phyloP scores from a whole-genome alignment of 768 basidiomycete genomes.

The Leccinum disarticulatum region DNA sequence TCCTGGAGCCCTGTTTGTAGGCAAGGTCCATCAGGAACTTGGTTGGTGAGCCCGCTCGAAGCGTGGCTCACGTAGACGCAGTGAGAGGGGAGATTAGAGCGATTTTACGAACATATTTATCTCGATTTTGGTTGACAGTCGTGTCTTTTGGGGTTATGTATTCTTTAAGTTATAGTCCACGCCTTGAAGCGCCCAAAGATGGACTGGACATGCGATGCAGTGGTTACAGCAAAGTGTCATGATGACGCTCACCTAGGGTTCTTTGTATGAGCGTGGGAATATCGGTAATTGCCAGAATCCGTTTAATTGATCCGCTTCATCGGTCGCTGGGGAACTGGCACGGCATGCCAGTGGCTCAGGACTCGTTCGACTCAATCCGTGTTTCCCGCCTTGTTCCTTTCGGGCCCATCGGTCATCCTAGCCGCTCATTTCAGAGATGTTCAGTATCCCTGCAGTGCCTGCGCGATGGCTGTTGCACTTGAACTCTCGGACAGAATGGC shows the following conservation, averaged over 20 bases:
- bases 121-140: neutral
- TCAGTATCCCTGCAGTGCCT: neutral
- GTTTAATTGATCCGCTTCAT: neutral
- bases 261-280: neutral
- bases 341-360: neutral
- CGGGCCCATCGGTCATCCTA: neutral
- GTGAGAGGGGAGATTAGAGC: neutral
- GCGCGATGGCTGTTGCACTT: neutral
- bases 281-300: neutral
- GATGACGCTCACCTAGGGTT: neutral
- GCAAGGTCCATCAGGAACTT: slow-evolving; percentile 14
- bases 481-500: neutral
- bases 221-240: neutral
- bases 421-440: neutral
- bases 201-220: neutral
- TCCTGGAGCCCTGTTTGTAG: slow-evolving; percentile 6
- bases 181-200: neutral
- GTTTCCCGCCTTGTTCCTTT: neutral
- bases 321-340: neutral
- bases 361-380: neutral
- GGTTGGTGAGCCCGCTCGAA: neutral
- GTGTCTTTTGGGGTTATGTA: neutral
- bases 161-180: neutral
- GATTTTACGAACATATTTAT: neutral
- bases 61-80: neutral